Evolutionary conservation across 2,329 filamentous ascomycete genomes (phyloP).

Genomic region (Fusarium cicatricum): DNA sequence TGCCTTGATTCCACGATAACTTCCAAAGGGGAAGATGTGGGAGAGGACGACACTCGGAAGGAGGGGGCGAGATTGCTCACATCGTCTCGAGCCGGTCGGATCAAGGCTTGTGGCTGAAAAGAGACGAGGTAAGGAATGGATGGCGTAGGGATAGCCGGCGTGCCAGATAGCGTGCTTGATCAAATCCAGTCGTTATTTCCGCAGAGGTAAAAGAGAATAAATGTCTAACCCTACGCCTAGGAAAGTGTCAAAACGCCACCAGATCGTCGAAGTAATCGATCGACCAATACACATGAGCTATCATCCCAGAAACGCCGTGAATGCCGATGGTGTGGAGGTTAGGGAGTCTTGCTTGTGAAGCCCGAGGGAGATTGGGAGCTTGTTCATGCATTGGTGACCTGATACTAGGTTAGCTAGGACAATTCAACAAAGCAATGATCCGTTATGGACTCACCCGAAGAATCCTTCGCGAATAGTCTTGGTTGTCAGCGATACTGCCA

Average conservation of each 20-base stretch:
- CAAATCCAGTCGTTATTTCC: conserved; percentile 45
- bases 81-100: conserved; percentile 41
- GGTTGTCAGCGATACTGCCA: conserved; percentile 95
- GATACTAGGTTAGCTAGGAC: conserved; percentile 23
- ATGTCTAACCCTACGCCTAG: conserved; percentile 50
- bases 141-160: conserved; percentile 47
- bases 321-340: conserved; percentile 48
- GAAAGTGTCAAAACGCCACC: conserved; percentile 49
- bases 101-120: conserved; percentile 39
- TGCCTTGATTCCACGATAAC: conserved; percentile 13
- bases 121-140: conserved; percentile 50
- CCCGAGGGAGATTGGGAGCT: conserved; percentile 13
- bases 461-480: conserved; percentile 96
- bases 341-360: conserved; percentile 12
- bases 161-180: conserved; percentile 40
- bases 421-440: neutral
- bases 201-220: conserved; percentile 39
- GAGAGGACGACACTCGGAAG: conserved; percentile 16
- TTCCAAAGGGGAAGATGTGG: neutral
- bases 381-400: conserved; percentile 69
- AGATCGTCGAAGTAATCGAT: conserved; percentile 45
- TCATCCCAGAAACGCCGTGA: conserved; percentile 54
- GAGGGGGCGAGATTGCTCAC: conserved; percentile 23
- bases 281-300: conserved; percentile 50
- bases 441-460: conserved; percentile 76